Evolutionary conservation across 805 yeast genomes (phyloP), one percentile per base, ranked within the genome.

Genomic region (Jamesozyma hellenica): DNA sequence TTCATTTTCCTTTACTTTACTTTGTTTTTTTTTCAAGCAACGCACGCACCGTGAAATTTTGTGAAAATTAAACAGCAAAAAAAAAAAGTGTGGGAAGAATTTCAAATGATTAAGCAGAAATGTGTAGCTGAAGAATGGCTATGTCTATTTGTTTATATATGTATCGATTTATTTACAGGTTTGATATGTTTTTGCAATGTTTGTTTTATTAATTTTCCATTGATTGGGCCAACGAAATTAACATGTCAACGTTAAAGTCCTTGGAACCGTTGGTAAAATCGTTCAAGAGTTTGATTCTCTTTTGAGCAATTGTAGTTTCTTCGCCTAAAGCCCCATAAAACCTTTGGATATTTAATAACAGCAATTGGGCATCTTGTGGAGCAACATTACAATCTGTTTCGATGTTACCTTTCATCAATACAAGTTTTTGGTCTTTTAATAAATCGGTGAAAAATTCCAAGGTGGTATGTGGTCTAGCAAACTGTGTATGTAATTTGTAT

Each of bases 381-480:
- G 77, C 60, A n/a, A 88, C 64, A 28, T 78, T 68, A 12, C 81
- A 69, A 39, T 85, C 88, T 36, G 68, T 64, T 55, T 87, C 95
- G 3, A 87, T 77, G 28, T 70, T 71, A 1, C 96, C 95, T 49
- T 87, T 87, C 94, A 88, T 83, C 48, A 92, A 65, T 0, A 84
- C 84, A 1, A 84, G 42, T 0, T 69, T 77, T 45, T 83, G 79
- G 13, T 70, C 68, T 0, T 68, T 61, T 4, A 64, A 65, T 37
- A 90, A 63, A 41, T 92, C 96, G 33, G 79, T 75, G 64, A 90
- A 96, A 68, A 90, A 82, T 61, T 78, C 75, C 46, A 92, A 67
- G 0, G 95, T 84, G 0, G 96, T 86, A 60, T 92, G 97, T 1
- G 98, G 97, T 56, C 85, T 80, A 9, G 98, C 95, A 61, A 70